A percentile compares a stretch with the other conserved stretches of the same genome.
phyloP scores from a whole-genome alignment of 2,329 filamentous ascomycete genomes.

The Amauroascus verrucosus region DNA sequence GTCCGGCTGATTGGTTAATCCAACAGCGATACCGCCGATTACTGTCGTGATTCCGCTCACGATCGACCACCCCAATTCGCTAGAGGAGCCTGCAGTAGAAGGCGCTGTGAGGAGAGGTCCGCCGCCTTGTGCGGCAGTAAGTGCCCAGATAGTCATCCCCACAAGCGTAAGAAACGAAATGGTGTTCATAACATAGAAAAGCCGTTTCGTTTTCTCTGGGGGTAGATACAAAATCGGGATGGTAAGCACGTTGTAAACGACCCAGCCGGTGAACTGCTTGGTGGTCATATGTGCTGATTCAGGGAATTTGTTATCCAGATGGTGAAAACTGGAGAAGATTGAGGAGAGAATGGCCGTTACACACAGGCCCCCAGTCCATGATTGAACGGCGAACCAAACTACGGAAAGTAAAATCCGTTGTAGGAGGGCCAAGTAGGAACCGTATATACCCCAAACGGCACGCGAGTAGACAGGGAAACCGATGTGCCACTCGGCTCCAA shows the following conservation, averaged over 20 bases:
- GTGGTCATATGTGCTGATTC: slow-evolving; percentile 28
- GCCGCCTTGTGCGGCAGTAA: not conserved
- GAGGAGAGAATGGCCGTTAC: slow-evolving; percentile 7
- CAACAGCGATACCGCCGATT: slow-evolving; percentile 38
- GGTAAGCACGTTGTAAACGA: slow-evolving; percentile 30
- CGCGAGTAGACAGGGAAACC: slow-evolving; percentile 36
- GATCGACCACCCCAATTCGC: slow-evolving; percentile 29
- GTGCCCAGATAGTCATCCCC: slow-evolving; percentile 8
- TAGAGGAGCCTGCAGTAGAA: slow-evolving; percentile 10
- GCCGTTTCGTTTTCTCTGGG: slow-evolving; percentile 20
- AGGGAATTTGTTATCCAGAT: slow-evolving; percentile 29
- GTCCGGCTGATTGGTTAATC: slow-evolving; percentile 38
- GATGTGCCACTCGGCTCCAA: slow-evolving; percentile 36
- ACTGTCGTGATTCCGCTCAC: slow-evolving; percentile 34
- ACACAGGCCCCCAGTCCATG: slow-evolving; percentile 18
- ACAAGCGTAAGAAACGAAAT: slow-evolving; percentile 8
- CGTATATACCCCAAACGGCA: slow-evolving; percentile 36
- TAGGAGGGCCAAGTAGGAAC: slow-evolving; percentile 32
- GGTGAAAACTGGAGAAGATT: slow-evolving; percentile 20
- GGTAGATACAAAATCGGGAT: slow-evolving; percentile 37
- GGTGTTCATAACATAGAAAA: slow-evolving; percentile 11
- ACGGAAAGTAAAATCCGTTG: slow-evolving; percentile 34
- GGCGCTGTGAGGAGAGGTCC: slow-evolving; percentile 11
- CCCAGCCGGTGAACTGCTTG: slow-evolving; percentile 27
- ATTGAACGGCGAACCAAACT: slow-evolving; percentile 33